Evolutionary conservation across 306 rosid species (phyloP).

Genomic region (Fragaria iinumae): DNA sequence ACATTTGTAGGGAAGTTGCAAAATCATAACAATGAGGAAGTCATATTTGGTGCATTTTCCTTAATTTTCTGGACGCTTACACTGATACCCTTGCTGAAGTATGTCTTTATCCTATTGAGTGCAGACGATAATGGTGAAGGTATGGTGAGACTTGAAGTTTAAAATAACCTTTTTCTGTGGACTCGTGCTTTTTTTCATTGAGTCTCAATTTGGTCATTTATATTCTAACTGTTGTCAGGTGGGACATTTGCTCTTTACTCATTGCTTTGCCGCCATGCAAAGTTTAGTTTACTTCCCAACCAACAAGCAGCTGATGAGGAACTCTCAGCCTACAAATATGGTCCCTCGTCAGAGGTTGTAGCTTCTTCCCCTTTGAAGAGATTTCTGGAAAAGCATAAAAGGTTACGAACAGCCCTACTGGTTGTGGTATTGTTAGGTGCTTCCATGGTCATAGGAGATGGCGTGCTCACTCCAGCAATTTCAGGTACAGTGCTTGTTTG

Average conservation of each 20-base stretch:
- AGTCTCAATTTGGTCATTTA: conserved; percentile 21
- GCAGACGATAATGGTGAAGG: conserved; percentile 92
- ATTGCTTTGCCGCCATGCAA: conserved; percentile 80
- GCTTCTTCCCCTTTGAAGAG: conserved; percentile 59
- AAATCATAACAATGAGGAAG: conserved; percentile 52
- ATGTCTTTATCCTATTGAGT: conserved; percentile 68
- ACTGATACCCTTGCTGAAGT: conserved; percentile 66
- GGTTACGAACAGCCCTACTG: conserved; percentile 62
- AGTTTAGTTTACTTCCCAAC: conserved; percentile 78
- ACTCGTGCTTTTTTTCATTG: neutral
- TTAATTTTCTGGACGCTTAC: conserved; percentile 86
- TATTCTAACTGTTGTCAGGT: conserved; percentile 44
- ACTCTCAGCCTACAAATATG: conserved; percentile 71
- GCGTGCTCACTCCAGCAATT: conserved; percentile 88
- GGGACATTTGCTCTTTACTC: conserved; percentile 91
- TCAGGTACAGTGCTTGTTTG: conserved; percentile 50
- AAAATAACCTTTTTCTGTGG: neutral
- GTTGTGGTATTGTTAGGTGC: conserved; percentile 74
- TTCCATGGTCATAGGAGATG: conserved; percentile 91
- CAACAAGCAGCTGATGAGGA: conserved; percentile 96
- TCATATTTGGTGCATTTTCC: conserved; percentile 77
- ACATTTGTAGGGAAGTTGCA: conserved; percentile 54
- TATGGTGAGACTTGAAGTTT: conserved; percentile 24
- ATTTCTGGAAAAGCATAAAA: conserved; percentile 77
- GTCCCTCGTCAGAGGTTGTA: conserved; percentile 56